Conservation (phyloP, 805 yeast genomes). For the Novakomyces olei region DNA sequence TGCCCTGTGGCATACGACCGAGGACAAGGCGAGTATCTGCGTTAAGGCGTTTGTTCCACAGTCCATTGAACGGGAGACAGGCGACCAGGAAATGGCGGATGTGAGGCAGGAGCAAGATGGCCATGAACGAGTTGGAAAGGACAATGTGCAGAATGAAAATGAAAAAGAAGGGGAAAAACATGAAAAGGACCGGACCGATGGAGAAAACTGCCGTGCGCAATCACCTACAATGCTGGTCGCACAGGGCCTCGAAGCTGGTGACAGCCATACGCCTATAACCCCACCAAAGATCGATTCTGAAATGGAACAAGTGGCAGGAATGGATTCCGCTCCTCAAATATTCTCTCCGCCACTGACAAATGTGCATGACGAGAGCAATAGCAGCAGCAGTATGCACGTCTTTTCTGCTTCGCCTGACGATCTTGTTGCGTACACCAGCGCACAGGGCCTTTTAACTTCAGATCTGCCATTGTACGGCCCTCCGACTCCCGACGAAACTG, state of each 20-base stretch:
- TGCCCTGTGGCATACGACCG: constrained; percentile 30
- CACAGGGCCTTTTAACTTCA: not conserved
- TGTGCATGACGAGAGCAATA: too few species aligned
- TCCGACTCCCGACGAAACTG: constrained; percentile 5
- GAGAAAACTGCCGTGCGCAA: not conserved
- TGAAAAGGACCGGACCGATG: constrained; percentile 11
- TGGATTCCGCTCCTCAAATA: too few species aligned
- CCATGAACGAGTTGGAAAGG: too few species aligned
- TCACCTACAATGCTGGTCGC: not conserved
- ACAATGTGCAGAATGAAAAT: too few species aligned
- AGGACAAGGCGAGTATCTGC: constrained; percentile 7
- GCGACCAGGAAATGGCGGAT: too few species aligned
- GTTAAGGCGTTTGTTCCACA: constrained; percentile 28
- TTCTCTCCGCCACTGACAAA: too few species aligned
- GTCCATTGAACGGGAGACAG: constrained; percentile 11
- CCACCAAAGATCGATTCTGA: too few species aligned
- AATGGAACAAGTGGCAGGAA: too few species aligned
- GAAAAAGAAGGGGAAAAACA: constrained; percentile 8
- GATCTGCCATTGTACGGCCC: constrained; percentile 6
- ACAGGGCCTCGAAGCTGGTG: too few species aligned
- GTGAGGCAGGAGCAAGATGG: too few species aligned
- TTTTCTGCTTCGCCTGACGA: constrained; percentile 1
- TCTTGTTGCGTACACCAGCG: not conserved
- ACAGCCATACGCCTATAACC: too few species aligned
- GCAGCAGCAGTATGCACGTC: too few species aligned